These are phyloP conservation scores for Schizophyllum amplum DNA, from an alignment of 1,284 basidiomycete genomes.

Conservation along the genomic window DNA sequence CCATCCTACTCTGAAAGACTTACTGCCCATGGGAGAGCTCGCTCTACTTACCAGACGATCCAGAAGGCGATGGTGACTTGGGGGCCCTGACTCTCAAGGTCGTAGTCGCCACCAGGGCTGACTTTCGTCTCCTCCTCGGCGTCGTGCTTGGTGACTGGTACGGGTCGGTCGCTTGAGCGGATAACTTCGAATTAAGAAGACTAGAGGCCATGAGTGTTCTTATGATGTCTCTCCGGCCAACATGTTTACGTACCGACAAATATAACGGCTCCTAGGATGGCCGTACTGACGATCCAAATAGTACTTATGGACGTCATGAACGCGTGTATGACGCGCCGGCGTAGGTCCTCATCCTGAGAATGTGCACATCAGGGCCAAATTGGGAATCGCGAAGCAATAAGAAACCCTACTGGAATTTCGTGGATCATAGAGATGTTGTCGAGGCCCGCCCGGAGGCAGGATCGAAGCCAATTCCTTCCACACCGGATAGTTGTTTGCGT, in stretches of 20 bases:
- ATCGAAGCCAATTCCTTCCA: background rate
- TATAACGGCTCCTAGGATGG: slow-evolving; percentile 47
- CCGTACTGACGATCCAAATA: slow-evolving; percentile 68
- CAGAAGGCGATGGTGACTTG: too few species aligned
- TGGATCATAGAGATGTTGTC: background rate
- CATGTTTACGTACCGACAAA: slow-evolving; percentile 52
- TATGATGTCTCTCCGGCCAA: too few species aligned
- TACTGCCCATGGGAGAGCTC: too few species aligned
- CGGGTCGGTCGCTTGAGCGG: background rate
- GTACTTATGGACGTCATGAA: slow-evolving; percentile 61
- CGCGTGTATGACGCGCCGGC: slow-evolving; percentile 52
- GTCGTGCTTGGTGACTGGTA: background rate
- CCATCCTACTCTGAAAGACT: too few species aligned
- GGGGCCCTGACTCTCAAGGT: background rate
- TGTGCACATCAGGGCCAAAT: background rate
- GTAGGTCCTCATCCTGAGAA: slow-evolving; percentile 37
- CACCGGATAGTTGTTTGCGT: background rate
- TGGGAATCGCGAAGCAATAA: background rate
- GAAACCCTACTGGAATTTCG: background rate
- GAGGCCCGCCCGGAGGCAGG: background rate
- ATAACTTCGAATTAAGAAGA: background rate
- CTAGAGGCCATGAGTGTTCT: background rate
- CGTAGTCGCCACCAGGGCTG: background rate
- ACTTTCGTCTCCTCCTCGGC: background rate
- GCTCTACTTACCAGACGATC: too few species aligned